A percentile compares a stretch with the other conserved stretches of the same genome.
phyloP scores from a whole-genome alignment of 257 asterid species.

The Nemophila menziesii region DNA sequence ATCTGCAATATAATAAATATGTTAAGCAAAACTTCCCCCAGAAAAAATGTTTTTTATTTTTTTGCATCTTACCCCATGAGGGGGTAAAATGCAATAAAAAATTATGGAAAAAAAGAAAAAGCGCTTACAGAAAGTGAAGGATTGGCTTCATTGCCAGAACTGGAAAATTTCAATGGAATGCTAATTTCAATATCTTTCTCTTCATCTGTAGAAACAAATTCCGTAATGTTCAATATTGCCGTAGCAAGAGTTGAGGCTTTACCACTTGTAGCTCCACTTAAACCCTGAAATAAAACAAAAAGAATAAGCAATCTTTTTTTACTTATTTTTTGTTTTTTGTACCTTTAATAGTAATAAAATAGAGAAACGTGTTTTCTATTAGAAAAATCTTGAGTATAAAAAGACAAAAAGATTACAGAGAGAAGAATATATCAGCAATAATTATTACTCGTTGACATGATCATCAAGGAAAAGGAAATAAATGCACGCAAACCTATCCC shows the following conservation, averaged over 20 bases:
- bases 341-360: not conserved
- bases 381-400: not conserved
- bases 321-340: not conserved
- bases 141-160: constrained; percentile 1
- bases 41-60: no score
- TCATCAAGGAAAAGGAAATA: not conserved
- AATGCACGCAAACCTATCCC: not conserved
- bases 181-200: constrained; percentile 23
- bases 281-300: constrained; percentile 26
- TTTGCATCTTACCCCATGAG: not conserved
- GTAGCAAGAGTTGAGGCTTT: constrained; percentile 24
- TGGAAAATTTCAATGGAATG: constrained; percentile 31
- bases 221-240: constrained; percentile 48
- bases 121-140: constrained; percentile 43
- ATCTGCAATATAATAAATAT: constrained; percentile 30
- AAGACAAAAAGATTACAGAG: not conserved
- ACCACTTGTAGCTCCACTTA: constrained; percentile 27
- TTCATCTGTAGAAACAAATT: constrained; percentile 25
- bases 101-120: not conserved
- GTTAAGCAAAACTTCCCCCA: not conserved
- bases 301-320: not conserved
- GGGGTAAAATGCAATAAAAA: not conserved
- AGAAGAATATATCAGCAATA: not conserved
- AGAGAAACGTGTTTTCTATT: not conserved
- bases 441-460: not conserved